Conservation (phyloP, 768 basidiomycete species). For the Xerocomellus amylosporus region DNA sequence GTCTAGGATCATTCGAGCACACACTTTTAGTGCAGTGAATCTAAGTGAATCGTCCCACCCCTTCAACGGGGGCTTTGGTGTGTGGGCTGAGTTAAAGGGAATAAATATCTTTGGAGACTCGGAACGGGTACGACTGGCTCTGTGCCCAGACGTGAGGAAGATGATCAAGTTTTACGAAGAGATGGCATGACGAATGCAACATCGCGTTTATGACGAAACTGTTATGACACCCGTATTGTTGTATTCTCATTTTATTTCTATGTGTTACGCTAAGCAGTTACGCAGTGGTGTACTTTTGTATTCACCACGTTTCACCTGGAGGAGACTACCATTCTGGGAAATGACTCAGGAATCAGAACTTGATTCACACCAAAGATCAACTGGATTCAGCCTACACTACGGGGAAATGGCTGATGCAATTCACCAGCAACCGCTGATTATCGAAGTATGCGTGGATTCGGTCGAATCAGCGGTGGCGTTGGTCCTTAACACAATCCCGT, state of each 20-base stretch:
- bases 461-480: constrained; percentile 67
- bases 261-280: background rate
- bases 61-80: constrained; percentile 38
- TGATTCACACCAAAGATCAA: background rate
- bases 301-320: background rate
- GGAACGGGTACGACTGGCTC: constrained; percentile 64
- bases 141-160: constrained; percentile 63
- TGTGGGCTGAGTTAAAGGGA: constrained; percentile 59
- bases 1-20: constrained; percentile 52
- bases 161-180: constrained; percentile 60
- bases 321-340: constrained; percentile 7
- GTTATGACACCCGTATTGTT: background rate
- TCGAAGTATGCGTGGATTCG: constrained; percentile 79
- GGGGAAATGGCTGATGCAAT: constrained; percentile 5
- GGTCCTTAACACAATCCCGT: constrained; percentile 22
- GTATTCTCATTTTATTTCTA: background rate
- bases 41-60: constrained; percentile 14
- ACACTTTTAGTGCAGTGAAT: constrained; percentile 32
- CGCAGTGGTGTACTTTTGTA: background rate
- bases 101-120: constrained; percentile 51
- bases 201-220: background rate
- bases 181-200: constrained; percentile 22
- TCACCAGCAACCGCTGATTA: constrained; percentile 7
- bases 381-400: background rate
- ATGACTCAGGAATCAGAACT: background rate